Evolutionary conservation across 495 filamentous ascomycete species (phyloP), one percentile per base, ranked within the genome.

Genomic region (Alectoria sarmentosa): DNA sequence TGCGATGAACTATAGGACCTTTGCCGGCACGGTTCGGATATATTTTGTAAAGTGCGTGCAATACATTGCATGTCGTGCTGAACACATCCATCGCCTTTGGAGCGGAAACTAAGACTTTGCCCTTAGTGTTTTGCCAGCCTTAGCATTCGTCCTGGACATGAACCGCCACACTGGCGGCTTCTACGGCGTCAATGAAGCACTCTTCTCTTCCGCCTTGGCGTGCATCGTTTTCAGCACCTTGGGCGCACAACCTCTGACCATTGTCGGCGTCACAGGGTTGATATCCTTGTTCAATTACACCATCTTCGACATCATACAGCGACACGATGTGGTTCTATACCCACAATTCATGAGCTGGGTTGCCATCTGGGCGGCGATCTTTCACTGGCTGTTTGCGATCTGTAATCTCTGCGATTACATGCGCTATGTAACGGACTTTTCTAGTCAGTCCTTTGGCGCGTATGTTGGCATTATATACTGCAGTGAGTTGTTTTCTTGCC

Each of bases 131-230:
- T 66, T 80, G 6, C 78, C 78, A 23, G 78, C 78, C 4, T 69
- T 80, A 4, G 78, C 78, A 23, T 80, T 80, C 70, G 64, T 68
- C 36, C 67, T 79, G 4, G 77, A 80, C 67, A 80, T 80, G 78
- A 73, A 70, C 58, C 63, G 66, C 1, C 67, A 70, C 39, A 80
- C 78, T 14, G 67, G 71, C 58, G 70, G 67, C 57, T 74, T 69
- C 72, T 80, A 75, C 61, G 78, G 78, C 42, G 72, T 80, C 63
- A 80, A 80, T 58, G 78, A 80, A 62, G 78, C 72, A 1, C 73
- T 80, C 30, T 69, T 80, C 26, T 69, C 77, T n/a, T 78, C 76
- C 2, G 77, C 74, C 3, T 65, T 80, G 3, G 78, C 67, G 8
- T 71, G 76, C 17, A 65, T 79, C 10, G 76, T 80, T 8, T 80